Percentiles rank a stretch among this genome's conserved stretches.
Evolutionary conservation across 78 protist species (phyloP).

Genomic region (Cyanophora paradoxa): DNA sequence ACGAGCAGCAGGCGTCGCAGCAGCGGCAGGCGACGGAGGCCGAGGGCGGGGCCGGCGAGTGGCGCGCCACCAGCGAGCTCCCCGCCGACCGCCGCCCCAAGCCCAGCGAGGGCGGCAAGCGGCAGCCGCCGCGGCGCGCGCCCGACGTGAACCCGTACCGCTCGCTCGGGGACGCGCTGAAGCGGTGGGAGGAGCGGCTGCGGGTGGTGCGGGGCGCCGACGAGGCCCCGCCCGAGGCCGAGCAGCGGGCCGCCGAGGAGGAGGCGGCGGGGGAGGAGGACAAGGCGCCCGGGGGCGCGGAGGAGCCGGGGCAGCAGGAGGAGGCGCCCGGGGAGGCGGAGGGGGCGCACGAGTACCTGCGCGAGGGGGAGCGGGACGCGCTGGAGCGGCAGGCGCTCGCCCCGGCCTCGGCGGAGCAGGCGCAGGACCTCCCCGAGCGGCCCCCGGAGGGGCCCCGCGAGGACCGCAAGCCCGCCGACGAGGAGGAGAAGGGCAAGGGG

Average conservation of each 20-base stretch:
- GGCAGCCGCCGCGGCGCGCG: background rate
- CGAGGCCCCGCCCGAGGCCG: background rate
- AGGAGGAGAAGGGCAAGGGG: background rate
- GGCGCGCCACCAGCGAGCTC: no score
- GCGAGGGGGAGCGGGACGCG: slow-evolving; percentile 16
- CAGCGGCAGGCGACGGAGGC: background rate
- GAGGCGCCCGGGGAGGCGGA: slow-evolving; percentile 22
- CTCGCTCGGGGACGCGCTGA: slow-evolving; percentile 51
- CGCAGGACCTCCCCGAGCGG: background rate
- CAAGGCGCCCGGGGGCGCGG: background rate
- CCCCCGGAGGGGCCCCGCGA: background rate
- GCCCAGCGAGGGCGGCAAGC: no score
- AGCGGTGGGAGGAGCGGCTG: slow-evolving; percentile 44
- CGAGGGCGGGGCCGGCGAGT: background rate
- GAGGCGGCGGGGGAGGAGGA: background rate
- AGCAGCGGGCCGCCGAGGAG: background rate
- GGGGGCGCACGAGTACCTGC: slow-evolving; percentile 15
- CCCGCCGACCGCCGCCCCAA: no score
- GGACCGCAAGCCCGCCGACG: background rate
- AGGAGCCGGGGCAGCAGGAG: slow-evolving; percentile 27
- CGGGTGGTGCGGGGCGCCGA: slow-evolving; percentile 14
- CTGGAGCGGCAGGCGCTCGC: background rate
- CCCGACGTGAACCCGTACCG: slow-evolving; percentile 61
- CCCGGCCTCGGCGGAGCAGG: background rate
- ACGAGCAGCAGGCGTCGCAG: background rate